Percentiles rank a stretch among this genome's conserved stretches.
Conservation (phyloP, 1,139 yeast species). For the Kodamaea sp. region DNA sequence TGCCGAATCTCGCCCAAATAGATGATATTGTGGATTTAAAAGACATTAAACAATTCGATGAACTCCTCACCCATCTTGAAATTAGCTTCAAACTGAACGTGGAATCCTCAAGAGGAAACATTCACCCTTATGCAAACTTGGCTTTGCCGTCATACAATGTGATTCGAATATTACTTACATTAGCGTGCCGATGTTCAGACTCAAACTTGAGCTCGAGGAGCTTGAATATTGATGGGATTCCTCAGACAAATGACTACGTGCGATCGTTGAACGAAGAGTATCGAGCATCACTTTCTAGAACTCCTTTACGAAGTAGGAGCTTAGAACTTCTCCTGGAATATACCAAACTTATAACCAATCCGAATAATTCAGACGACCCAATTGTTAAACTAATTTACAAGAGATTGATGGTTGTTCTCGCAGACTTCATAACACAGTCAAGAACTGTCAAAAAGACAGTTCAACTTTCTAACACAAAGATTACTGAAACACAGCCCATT, state of each 20-base stretch:
- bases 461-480: no score
- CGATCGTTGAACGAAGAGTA: slow-evolving; percentile 22
- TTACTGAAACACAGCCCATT: no score
- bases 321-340: slow-evolving; percentile 18
- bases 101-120: slow-evolving; percentile 3
- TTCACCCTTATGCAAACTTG: slow-evolving; percentile 3
- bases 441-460: no score
- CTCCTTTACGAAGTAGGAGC: slow-evolving; percentile 26
- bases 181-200: slow-evolving; percentile 29
- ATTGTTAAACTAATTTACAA: slow-evolving; percentile 5
- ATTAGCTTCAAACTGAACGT: slow-evolving; percentile 15
- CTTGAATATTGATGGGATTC: slow-evolving; percentile 19
- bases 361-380: slow-evolving; percentile 1
- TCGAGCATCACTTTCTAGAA: slow-evolving; percentile 19
- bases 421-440: slow-evolving; percentile 13
- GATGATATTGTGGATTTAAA: slow-evolving; percentile 23
- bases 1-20: slow-evolving; percentile 25
- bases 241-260: slow-evolving; percentile 21
- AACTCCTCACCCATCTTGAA: slow-evolving; percentile 30
- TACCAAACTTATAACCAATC: slow-evolving; percentile 3
- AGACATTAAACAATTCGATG: slow-evolving; percentile 32
- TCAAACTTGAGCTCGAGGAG: slow-evolving; percentile 26
- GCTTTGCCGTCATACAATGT: slow-evolving; percentile 26
- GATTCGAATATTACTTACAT: slow-evolving; percentile 32
- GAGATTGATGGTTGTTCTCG: slow-evolving; percentile 8